Conservation (phyloP, 768 basidiomycete species). For the Termitomyces eurrhizus region DNA sequence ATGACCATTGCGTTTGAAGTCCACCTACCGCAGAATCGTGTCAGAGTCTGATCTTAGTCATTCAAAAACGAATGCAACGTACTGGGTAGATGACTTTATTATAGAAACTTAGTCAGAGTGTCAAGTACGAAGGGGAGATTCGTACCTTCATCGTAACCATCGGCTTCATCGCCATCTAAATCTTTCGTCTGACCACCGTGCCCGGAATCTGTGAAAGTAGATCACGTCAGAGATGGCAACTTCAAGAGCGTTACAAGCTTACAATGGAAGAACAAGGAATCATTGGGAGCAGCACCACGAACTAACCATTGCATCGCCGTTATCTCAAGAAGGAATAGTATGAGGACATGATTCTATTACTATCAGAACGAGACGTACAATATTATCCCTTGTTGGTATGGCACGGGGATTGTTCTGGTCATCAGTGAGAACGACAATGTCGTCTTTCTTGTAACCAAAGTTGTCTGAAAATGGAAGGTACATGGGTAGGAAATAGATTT, state of each 20-base stretch:
- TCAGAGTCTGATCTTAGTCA: neutral
- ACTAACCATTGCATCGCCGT: conserved; percentile 94
- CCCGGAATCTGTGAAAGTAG: conserved; percentile 64
- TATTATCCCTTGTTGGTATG: conserved; percentile 77
- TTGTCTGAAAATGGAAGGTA: conserved; percentile 31
- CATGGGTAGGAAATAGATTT: neutral
- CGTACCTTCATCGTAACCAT: conserved; percentile 79
- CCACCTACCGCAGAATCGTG: conserved; percentile 29
- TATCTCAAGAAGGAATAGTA: conserved; percentile 34
- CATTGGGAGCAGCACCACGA: conserved; percentile 68
- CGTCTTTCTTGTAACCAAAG: conserved; percentile 66
- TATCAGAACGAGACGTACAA: conserved; percentile 39
- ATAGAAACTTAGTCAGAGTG: neutral
- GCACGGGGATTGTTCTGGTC: conserved; percentile 57
- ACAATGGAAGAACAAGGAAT: conserved; percentile 92
- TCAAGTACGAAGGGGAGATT: neutral
- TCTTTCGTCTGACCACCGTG: conserved; percentile 93
- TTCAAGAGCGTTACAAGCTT: conserved; percentile 14
- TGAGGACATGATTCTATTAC: neutral
- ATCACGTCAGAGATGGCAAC: neutral
- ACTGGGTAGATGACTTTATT: conserved; percentile 80
- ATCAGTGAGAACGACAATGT: conserved; percentile 87
- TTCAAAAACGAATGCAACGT: conserved; percentile 35
- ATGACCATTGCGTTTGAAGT: conserved; percentile 56
- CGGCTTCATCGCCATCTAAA: conserved; percentile 75